Evolutionary conservation across 129 eudicot genomes (phyloP), one percentile per base, ranked within the genome.

Genomic region (Helianthus tuberosus): DNA sequence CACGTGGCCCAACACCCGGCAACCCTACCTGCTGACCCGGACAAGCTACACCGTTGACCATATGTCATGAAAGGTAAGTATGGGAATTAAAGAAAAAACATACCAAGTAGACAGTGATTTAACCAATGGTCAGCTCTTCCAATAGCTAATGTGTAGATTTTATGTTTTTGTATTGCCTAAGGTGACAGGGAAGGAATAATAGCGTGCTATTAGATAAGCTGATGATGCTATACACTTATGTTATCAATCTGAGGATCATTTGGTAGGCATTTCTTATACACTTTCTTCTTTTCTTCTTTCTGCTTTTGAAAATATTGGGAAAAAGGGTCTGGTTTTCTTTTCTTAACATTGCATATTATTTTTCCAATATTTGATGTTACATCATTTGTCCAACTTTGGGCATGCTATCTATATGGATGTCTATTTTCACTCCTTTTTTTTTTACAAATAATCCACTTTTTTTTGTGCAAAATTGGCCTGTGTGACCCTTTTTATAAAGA

Each of bases 191-290:
- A 90, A 14, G 98, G 96, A 9, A 81, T 93, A 81, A 90, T 93
- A 75, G 89, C 32, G 23, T n/a, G 29, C 96, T 71, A 91, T 72
- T 69, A 96, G 99, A 72, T 97, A 97, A 74, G 99, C 97, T 48
- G 99, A 91, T 82, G 93, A 95, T 87, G 96, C 96, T 44, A 82
- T 95, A 66, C 83, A 97, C 67, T 74, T 95, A 53, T 95, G 91
- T 81, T 27, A 27, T 27, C 2, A 27, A 27, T 27, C 2, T 27
- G 2, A 27, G 2, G 89, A 88, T 63, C 84, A 82, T 64, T 57
- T 62, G 86, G 96, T 93, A 88, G 13, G 75, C 27, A 14, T 36
- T 64, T 35, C 62, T 23, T 64, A 14, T 23, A 23, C 0, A 23
- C 11, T 25, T 3, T 8, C 11, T 20, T n/a, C n/a, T n/a, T 44